Percentiles rank a stretch among this genome's conserved stretches.
Conservation (phyloP, 148 eudicot genomes). For the Nyssa sinensis region DNA sequence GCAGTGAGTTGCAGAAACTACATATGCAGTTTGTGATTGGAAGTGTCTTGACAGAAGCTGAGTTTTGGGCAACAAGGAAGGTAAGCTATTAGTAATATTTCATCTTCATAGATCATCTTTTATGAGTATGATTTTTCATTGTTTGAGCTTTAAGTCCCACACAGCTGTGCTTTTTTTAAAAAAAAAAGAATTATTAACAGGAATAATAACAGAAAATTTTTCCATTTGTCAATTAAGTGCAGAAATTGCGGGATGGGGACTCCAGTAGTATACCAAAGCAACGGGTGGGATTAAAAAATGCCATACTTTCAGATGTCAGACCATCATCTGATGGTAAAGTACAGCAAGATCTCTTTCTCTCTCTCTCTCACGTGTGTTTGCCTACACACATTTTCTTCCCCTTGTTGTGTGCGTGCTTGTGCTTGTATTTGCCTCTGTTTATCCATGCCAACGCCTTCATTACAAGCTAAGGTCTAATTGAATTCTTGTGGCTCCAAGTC, state of each 20-base stretch:
- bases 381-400: too few species aligned
- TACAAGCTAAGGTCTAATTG: neutral
- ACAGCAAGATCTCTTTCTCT: slow-evolving; percentile 12
- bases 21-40: slow-evolving; percentile 81
- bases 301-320: slow-evolving; percentile 76
- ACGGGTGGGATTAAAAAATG: slow-evolving; percentile 83
- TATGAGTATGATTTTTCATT: neutral
- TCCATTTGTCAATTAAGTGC: slow-evolving; percentile 30
- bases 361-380: slow-evolving; percentile 12
- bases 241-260: slow-evolving; percentile 79
- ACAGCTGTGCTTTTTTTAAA: neutral
- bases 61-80: slow-evolving; percentile 99
- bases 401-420: neutral
- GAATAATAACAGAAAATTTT: slow-evolving; percentile 5
- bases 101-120: neutral
- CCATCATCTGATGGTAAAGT: slow-evolving; percentile 97
- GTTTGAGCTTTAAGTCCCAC: neutral
- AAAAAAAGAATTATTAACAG: neutral
- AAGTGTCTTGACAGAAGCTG: slow-evolving; percentile 75
- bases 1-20: slow-evolving; percentile 88
- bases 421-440: neutral
- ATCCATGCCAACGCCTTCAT: neutral
- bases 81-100: slow-evolving; percentile 32
- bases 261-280: slow-evolving; percentile 51
- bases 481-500: neutral